A percentile compares a stretch with the other conserved stretches of the same genome.
Evolutionary conservation across 1,139 yeast species (phyloP).

Genomic region (Blastobotrys arbuscula): DNA sequence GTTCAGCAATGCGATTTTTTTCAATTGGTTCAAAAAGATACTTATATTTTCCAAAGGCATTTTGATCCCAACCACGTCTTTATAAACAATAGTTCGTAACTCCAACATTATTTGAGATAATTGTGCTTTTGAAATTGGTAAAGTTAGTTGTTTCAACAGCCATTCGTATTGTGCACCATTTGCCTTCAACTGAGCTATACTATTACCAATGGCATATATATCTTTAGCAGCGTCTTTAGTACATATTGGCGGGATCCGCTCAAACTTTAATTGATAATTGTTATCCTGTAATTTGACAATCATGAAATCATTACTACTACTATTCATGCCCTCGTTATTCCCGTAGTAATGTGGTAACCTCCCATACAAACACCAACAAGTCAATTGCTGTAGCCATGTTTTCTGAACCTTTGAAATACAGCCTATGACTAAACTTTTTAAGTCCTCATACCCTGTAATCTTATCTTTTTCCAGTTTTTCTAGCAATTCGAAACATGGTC

Average conservation of each 20-base stretch:
- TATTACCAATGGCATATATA: constrained; percentile 20
- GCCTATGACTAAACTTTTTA: constrained; percentile 17
- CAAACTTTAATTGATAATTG: constrained; percentile 12
- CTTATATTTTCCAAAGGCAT: constrained; percentile 18
- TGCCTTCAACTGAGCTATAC: constrained; percentile 16
- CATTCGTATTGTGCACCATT: constrained; percentile 5
- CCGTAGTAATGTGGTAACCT: constrained; percentile 17
- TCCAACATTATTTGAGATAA: constrained; percentile 16
- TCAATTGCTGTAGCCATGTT: constrained; percentile 24
- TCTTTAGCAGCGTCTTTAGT: constrained; percentile 17
- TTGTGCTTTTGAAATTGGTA: constrained; percentile 19
- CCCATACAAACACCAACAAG: constrained; percentile 29
- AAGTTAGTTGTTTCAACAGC: constrained; percentile 4
- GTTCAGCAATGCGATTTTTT: constrained; percentile 22
- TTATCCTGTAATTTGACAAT: constrained; percentile 9
- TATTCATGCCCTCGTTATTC: background rate
- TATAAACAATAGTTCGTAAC: constrained; percentile 19
- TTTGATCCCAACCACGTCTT: constrained; percentile 19
- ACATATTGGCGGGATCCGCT: constrained; percentile 17
- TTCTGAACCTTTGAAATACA: constrained; percentile 23
- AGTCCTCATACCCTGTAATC: constrained; percentile 22
- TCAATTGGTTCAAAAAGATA: constrained; percentile 18
- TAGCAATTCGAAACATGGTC: constrained; percentile 19
- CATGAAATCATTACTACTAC: constrained; percentile 16
- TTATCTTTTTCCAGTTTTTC: constrained; percentile 16